Base-by-base conservation (phyloP, 2,329 filamentous ascomycete species). In the Polychaeton citri region DNA sequence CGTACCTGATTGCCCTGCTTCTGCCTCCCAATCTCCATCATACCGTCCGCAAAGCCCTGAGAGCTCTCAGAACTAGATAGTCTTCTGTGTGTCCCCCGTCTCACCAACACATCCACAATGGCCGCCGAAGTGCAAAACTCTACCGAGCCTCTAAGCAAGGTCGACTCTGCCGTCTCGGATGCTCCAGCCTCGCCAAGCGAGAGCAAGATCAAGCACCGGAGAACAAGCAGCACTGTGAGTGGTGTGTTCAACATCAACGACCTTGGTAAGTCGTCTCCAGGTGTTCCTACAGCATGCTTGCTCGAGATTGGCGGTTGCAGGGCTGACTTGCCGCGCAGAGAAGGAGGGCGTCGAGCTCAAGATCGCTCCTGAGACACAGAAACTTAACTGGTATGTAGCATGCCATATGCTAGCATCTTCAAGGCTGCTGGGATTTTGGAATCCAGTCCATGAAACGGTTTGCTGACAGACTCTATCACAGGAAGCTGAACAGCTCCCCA, bases 401-500 rank as follows among this genome's bases (percentile, higher is more conserved):
- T 13, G 3, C 13, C 4, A 19, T 4, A 12, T 7, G 19, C 21
- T 17, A 12, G 21, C 34, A 33, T 4, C 15, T n/a, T 10, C 5
- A 17, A 4, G n/a, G n/a, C n/a, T n/a, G n/a, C n/a, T 26, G 21
- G 13, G 21, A 8, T 8, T 8, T 26, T 8, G 21, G 8, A 26
- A 26, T 13, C 21, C 13, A 8, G 21, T 8, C 21, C 8, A 17
- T 17, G 12, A 32, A 32, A 12, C 30, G 16, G 34, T 20, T 36
- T 19, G 34, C 40, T 46, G 31, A 43, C 33, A 17, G 17, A 24
- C 19, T 28, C 24, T 26, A 34, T 16, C 32, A 20, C 48, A 95
- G 87, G 88, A 94, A 90, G 66, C 79, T 96, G 58, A 96, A 96
- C 73, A 82, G 79, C 37, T 88, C 86, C 21, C 73, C 85, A 30